A percentile compares a stretch with the other conserved stretches of the same genome.
Evolutionary conservation across 2,329 filamentous ascomycete genomes (phyloP).

Genomic region (Diaporthe sp.): DNA sequence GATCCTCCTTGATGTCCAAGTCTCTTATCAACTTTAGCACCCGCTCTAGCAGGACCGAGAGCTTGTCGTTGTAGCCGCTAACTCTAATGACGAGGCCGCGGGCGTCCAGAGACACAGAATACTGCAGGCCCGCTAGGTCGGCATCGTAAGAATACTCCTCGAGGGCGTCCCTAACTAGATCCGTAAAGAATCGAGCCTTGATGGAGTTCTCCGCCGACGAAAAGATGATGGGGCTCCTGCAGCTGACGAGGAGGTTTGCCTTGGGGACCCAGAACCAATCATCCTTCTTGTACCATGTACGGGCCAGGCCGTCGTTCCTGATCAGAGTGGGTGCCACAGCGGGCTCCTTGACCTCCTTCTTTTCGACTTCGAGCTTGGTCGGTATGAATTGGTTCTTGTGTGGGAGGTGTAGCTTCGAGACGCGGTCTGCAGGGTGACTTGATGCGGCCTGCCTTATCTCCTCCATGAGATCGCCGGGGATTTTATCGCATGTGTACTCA

Average conservation of each 20-base stretch:
- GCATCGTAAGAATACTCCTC: constrained; percentile 97
- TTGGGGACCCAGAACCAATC: constrained; percentile 99
- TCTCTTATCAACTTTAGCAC: constrained; percentile 87
- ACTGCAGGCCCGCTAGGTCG: constrained; percentile 88
- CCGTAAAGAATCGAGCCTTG: constrained; percentile 83
- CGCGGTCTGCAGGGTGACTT: constrained; percentile 66
- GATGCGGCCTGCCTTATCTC: constrained; percentile 75
- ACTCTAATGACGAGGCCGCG: constrained; percentile 83
- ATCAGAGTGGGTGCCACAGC: constrained; percentile 81
- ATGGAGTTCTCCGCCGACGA: constrained; percentile 82
- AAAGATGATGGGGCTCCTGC: constrained; percentile 82
- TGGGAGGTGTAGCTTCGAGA: constrained; percentile 82
- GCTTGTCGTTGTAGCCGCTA: constrained; percentile 95
- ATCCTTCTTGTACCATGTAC: constrained; percentile 98
- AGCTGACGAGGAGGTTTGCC: constrained; percentile 84
- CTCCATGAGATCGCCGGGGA: constrained; percentile 79
- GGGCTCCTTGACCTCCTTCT: constrained; percentile 85
- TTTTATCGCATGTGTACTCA: constrained; percentile 86
- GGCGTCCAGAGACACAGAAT: constrained; percentile 78
- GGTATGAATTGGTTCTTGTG: constrained; percentile 97
- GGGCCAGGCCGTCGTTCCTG: constrained; percentile 81
- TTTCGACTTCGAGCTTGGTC: constrained; percentile 91
- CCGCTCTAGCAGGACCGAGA: constrained; percentile 89
- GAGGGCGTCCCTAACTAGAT: constrained; percentile 87
- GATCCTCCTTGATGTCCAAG: constrained; percentile 83